Percentiles rank a stretch among this genome's conserved stretches.
Conservation (phyloP, 164 flowering plant genomes). For the Berberis thunbergii region DNA sequence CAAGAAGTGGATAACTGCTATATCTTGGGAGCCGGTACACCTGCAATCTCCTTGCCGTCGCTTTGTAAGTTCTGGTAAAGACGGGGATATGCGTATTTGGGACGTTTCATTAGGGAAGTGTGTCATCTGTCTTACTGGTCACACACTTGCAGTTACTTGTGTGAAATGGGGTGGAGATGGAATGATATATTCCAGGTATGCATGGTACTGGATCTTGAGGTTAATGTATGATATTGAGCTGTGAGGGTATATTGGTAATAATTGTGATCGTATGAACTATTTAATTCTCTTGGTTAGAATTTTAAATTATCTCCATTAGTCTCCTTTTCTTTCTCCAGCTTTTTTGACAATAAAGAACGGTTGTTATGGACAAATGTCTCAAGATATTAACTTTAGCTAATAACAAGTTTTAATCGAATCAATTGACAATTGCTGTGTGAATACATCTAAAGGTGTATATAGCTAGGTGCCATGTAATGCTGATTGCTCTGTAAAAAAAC, state of each 20-base stretch:
- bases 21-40: conserved; percentile 96
- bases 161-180: conserved; percentile 99
- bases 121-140: conserved; percentile 74
- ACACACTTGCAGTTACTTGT: conserved; percentile 91
- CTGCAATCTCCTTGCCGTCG: conserved; percentile 80
- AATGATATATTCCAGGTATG: conserved; percentile 81
- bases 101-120: conserved; percentile 58
- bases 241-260: neutral
- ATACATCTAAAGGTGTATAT: too few relatives aligned
- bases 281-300: too few relatives aligned
- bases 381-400: too few relatives aligned
- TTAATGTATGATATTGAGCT: neutral
- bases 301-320: too few relatives aligned
- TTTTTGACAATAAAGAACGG: too few relatives aligned
- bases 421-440: too few relatives aligned
- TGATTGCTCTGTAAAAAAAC: too few relatives aligned
- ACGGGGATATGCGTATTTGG: conserved; percentile 99
- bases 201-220: neutral
- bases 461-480: too few relatives aligned
- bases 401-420: too few relatives aligned
- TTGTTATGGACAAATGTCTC: too few relatives aligned
- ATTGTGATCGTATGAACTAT: too few relatives aligned
- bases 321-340: too few relatives aligned
- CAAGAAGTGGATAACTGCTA: conserved; percentile 90
- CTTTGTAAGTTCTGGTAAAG: conserved; percentile 94